Conservation (phyloP, 306 rosid species). For the Luffa aegyptiaca region DNA sequence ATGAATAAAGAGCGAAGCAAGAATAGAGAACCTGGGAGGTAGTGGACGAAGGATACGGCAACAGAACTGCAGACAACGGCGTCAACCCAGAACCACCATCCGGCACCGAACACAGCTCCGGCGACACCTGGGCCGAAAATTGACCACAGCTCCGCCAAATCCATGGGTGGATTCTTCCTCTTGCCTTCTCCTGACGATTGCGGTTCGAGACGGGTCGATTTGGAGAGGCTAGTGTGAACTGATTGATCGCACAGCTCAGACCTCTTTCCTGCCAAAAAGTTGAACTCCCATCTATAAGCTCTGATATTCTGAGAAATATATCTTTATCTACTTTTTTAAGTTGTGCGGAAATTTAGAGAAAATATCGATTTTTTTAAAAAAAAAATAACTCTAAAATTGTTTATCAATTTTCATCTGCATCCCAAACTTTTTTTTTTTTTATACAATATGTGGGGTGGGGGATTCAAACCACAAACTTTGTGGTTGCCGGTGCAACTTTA, state of each 20-base stretch:
- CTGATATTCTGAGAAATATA: background rate
- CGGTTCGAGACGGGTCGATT: background rate
- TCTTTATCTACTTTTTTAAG: too few relatives aligned
- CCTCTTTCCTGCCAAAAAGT: background rate
- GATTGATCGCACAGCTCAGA: background rate
- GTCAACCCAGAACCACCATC: constrained; percentile 99
- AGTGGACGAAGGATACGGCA: constrained; percentile 72
- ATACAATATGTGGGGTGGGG: too few relatives aligned
- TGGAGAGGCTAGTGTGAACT: background rate
- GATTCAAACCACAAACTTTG: too few relatives aligned
- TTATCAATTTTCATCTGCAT: too few relatives aligned
- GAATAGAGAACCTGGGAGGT: constrained; percentile 63
- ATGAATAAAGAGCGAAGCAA: background rate
- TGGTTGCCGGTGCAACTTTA: too few relatives aligned
- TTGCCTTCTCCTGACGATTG: background rate
- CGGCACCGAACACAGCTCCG: constrained; percentile 85
- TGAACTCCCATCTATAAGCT: background rate
- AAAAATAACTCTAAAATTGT: too few relatives aligned
- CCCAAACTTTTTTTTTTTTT: too few relatives aligned
- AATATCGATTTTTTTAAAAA: too few relatives aligned
- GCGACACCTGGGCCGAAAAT: constrained; percentile 95
- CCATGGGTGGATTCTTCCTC: constrained; percentile 30
- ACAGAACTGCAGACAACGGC: constrained; percentile 92
- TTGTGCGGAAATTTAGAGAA: too few relatives aligned
- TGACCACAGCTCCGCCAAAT: constrained; percentile 77